Conservation (phyloP, 257 asterid genomes). For the Forsythia suspensa region DNA sequence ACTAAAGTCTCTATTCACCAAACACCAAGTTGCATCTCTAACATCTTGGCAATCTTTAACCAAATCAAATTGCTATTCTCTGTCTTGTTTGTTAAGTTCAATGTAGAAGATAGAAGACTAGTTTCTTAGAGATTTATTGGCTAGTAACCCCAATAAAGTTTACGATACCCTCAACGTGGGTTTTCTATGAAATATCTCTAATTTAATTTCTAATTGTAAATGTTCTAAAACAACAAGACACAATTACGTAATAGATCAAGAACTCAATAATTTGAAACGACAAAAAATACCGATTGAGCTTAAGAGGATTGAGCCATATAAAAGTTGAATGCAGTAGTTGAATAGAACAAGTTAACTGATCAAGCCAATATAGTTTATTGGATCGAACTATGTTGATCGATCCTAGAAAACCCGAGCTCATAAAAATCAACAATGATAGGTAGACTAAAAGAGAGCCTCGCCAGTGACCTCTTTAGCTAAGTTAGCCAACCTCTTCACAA, state of each 20-base stretch:
- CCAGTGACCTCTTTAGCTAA: background rate
- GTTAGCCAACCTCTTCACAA: background rate
- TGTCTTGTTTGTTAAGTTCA: background rate
- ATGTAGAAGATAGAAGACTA: background rate
- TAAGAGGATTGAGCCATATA: too few relatives aligned
- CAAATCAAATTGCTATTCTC: background rate
- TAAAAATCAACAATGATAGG: background rate
- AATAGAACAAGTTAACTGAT: background rate
- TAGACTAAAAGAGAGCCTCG: background rate
- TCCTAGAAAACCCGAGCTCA: background rate
- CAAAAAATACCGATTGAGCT: too few relatives aligned
- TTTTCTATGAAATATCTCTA: background rate
- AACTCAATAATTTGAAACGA: too few relatives aligned
- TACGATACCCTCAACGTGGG: background rate
- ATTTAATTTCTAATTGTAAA: background rate
- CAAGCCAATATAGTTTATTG: background rate
- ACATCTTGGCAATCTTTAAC: background rate
- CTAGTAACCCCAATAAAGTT: background rate
- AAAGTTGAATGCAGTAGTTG: too few relatives aligned
- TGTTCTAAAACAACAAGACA: background rate
- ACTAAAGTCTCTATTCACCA: constrained; percentile 2
- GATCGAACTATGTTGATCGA: background rate
- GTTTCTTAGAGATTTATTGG: background rate
- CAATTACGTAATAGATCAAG: too few relatives aligned
- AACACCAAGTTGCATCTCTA: background rate